Conservation (phyloP, 2,329 filamentous ascomycete genomes). For the Sclerotinia trifoliorum region DNA sequence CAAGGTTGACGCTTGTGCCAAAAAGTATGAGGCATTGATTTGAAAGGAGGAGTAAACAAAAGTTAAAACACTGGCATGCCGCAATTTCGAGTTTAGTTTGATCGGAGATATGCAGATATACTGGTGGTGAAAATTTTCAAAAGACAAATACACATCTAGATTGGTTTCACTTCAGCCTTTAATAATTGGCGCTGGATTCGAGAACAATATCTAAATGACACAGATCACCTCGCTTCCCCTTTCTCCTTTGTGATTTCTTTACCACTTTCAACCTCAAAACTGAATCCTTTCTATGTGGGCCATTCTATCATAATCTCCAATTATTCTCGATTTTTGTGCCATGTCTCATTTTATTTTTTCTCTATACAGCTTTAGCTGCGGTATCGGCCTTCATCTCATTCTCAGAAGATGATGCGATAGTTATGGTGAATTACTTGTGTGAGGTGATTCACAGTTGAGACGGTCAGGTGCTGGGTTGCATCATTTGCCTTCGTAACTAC, state of each 20-base stretch:
- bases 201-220: neutral
- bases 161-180: neutral
- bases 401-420: neutral
- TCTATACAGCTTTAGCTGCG: neutral
- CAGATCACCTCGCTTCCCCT: neutral
- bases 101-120: neutral
- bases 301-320: neutral
- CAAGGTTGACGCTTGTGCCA: conserved; percentile 45
- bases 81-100: neutral
- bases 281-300: neutral
- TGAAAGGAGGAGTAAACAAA: neutral
- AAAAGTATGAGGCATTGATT: conserved; percentile 26
- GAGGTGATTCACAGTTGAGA: conserved; percentile 12
- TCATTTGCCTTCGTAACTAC: neutral
- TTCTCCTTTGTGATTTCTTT: neutral
- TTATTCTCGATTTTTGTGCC: no score
- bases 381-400: neutral
- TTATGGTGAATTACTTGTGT: conserved; percentile 5
- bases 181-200: neutral
- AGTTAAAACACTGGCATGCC: neutral
- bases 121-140: neutral
- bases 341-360: neutral
- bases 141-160: neutral
- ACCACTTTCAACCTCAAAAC: no score
- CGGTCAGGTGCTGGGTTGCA: neutral